These are phyloP conservation scores for Binderoboletus segoi DNA, from an alignment of 1,284 basidiomycete species.

Conservation along the genomic window DNA sequence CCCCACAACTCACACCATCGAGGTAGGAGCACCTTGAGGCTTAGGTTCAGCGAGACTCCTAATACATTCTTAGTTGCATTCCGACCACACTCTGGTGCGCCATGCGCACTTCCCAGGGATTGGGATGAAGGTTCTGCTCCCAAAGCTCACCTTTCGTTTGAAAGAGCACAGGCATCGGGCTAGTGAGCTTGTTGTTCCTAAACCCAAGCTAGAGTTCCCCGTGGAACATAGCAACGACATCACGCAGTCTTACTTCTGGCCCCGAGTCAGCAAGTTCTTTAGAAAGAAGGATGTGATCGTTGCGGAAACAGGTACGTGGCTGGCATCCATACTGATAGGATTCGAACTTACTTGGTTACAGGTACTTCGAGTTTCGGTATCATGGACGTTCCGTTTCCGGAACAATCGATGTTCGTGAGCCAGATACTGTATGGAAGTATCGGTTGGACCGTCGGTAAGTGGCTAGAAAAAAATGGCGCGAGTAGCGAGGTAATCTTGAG, in stretches of 20 bases:
- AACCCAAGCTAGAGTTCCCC: conserved; percentile 51
- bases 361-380: conserved; percentile 72
- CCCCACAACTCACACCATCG: conserved; percentile 60
- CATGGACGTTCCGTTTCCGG: conserved; percentile 75
- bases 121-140: conserved; percentile 74
- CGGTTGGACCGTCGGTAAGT: conserved; percentile 81
- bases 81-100: conserved; percentile 72
- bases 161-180: conserved; percentile 43
- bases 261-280: conserved; percentile 80
- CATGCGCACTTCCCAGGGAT: conserved; percentile 63
- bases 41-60: neutral
- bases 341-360: conserved; percentile 29
- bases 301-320: conserved; percentile 72
- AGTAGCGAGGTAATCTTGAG: conserved; percentile 15
- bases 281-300: conserved; percentile 76
- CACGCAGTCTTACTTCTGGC: conserved; percentile 87
- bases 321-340: neutral
- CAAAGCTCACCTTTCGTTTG: conserved; percentile 64
- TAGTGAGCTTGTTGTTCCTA: conserved; percentile 49
- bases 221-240: conserved; percentile 54
- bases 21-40: conserved; percentile 43
- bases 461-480: conserved; percentile 13
- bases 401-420: conserved; percentile 62
- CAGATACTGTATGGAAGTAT: conserved; percentile 89
- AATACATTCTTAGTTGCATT: conserved; percentile 69